phyloP scores from a whole-genome alignment of 1,139 yeast genomes.

The Taiozyma onychis region DNA sequence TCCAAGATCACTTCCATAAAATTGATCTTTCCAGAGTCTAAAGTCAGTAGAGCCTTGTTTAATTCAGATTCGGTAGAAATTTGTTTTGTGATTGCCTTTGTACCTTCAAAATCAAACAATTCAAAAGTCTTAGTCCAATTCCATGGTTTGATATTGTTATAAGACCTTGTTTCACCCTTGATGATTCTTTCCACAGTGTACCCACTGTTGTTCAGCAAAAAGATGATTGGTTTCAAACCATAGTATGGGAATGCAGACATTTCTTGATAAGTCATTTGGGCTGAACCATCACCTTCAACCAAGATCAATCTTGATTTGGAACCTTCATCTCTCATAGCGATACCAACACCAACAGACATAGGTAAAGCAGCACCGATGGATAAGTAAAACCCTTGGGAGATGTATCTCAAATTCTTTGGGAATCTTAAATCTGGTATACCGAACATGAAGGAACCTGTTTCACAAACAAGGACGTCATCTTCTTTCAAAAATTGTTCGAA shows the following conservation, averaged over 20 bases:
- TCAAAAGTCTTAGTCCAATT: constrained; percentile 65
- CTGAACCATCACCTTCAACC: constrained; percentile 87
- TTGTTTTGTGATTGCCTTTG: constrained; percentile 30
- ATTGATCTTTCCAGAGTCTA: constrained; percentile 34
- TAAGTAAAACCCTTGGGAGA: constrained; percentile 70
- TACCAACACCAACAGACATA: constrained; percentile 72
- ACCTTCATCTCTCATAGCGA: constrained; percentile 60
- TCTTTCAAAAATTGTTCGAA: constrained; percentile 41
- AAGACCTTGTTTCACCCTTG: constrained; percentile 67
- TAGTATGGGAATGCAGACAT: constrained; percentile 63
- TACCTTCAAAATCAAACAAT: constrained; percentile 45
- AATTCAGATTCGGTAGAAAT: constrained; percentile 33
- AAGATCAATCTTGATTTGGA: constrained; percentile 46
- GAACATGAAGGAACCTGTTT: constrained; percentile 79
- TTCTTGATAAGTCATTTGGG: constrained; percentile 89
- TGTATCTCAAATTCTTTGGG: constrained; percentile 44
- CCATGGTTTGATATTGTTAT: constrained; percentile 86
- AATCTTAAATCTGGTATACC: constrained; percentile 62
- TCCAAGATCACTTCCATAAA: constrained; percentile 58
- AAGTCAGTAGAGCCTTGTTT: constrained; percentile 19
- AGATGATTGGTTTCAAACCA: constrained; percentile 56
- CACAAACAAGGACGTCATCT: constrained; percentile 65
- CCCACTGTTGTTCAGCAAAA: constrained; percentile 77
- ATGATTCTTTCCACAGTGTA: constrained; percentile 86
- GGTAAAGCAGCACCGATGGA: constrained; percentile 89